Conservation (phyloP, 1,139 yeast genomes). For the Petasospora rhodanensis region DNA sequence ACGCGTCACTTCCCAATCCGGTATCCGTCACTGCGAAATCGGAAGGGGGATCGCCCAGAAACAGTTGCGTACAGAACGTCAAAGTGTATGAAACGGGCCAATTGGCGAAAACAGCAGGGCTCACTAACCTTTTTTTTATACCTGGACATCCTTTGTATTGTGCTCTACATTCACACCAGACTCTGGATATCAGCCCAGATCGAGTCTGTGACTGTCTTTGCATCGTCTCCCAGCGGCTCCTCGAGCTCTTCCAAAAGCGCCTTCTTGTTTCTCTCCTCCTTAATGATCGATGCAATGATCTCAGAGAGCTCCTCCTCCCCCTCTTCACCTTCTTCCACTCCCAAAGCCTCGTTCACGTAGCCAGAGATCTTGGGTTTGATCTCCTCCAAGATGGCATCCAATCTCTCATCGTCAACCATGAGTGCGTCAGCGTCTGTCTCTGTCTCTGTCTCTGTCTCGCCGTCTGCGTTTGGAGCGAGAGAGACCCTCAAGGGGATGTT, state of each 20-base stretch:
- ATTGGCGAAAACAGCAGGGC: too few relatives aligned
- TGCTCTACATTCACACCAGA: constrained; percentile 1
- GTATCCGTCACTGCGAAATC: too few relatives aligned
- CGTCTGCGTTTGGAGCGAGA: too few relatives aligned
- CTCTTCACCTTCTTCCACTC: constrained; percentile 50
- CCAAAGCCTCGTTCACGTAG: constrained; percentile 48
- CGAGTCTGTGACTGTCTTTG: constrained; percentile 39
- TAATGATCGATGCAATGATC: constrained; percentile 38
- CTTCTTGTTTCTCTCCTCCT: constrained; percentile 30
- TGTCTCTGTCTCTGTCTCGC: too few relatives aligned
- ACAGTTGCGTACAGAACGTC: too few relatives aligned
- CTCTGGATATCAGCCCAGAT: constrained; percentile 22
- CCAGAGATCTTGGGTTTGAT: constrained; percentile 35
- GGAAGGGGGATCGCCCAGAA: too few relatives aligned
- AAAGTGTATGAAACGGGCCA: too few relatives aligned
- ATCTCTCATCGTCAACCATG: constrained; percentile 15
- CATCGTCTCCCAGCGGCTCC: constrained; percentile 53
- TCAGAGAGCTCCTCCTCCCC: constrained; percentile 45
- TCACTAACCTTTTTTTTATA: too few relatives aligned
- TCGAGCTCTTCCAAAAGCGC: constrained; percentile 40
- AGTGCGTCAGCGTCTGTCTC: constrained; percentile 4
- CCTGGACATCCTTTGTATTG: too few relatives aligned
- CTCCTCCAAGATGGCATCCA: constrained; percentile 11
- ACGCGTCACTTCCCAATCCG: too few relatives aligned
- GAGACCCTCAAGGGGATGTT: constrained; percentile 18